These are phyloP conservation scores for Asterophora parasitica DNA, from an alignment of 768 basidiomycete species.

Conservation along the genomic window DNA sequence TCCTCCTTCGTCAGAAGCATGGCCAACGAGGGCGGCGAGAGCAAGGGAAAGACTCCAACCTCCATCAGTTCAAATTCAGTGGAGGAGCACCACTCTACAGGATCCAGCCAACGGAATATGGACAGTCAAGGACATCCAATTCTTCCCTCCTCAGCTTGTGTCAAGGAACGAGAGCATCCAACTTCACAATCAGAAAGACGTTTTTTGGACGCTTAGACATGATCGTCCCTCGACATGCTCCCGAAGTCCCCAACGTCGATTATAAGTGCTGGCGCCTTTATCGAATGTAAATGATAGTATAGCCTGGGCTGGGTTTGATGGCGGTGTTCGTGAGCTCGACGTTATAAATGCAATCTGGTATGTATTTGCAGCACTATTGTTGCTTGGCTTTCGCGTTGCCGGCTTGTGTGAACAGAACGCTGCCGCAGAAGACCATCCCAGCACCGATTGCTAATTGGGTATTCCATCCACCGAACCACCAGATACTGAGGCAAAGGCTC, in stretches of 20 bases:
- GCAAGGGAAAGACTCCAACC: not conserved
- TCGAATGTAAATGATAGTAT: no score
- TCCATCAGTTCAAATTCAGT: not conserved
- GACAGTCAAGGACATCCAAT: not conserved
- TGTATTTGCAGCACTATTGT: constrained; percentile 3
- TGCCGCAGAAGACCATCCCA: constrained; percentile 68
- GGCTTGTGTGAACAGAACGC: constrained; percentile 49
- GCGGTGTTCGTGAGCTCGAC: not conserved
- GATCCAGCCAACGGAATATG: constrained; percentile 2
- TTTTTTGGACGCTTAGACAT: not conserved
- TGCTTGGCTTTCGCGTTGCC: constrained; percentile 19
- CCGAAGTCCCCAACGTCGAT: no score
- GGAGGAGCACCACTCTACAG: not conserved
- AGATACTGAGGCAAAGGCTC: constrained; percentile 75
- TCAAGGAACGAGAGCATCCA: not conserved
- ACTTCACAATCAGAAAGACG: not conserved
- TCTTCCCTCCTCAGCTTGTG: no score
- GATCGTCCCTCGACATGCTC: no score
- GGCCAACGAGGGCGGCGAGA: no score
- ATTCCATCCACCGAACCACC: constrained; percentile 82
- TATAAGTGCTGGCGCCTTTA: no score
- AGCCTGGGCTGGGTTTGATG: not conserved
- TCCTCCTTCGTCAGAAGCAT: constrained; percentile 8
- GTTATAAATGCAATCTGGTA: no score
- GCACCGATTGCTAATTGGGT: constrained; percentile 60